These are phyloP conservation scores for Aspergillus transmontanensis DNA, from an alignment of 2,329 filamentous ascomycete genomes.

Conservation along the genomic window DNA sequence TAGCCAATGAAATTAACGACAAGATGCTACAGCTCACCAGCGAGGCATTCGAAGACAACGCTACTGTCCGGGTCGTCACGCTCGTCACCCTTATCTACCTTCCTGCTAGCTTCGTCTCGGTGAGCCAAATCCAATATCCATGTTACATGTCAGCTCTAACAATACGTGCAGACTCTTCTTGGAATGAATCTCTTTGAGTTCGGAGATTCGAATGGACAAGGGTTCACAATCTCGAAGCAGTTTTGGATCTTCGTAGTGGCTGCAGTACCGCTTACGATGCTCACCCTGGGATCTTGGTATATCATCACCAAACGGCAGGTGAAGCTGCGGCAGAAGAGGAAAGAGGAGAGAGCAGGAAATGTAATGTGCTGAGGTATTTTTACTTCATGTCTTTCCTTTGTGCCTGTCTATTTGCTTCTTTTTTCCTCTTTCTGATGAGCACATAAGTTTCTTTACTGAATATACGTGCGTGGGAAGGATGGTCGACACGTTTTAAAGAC, in stretches of 20 bases:
- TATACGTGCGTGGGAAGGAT: not conserved
- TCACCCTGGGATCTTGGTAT: conserved; percentile 19
- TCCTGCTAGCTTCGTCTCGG: conserved; percentile 41
- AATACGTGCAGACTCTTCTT: conserved; percentile 18
- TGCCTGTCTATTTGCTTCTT: not conserved
- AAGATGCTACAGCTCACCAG: conserved; percentile 21
- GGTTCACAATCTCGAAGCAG: conserved; percentile 17
- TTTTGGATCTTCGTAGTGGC: conserved; percentile 25
- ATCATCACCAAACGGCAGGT: conserved; percentile 6
- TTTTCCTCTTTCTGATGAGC: not conserved
- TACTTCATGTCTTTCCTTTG: not conserved
- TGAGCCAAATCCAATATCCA: conserved; percentile 18
- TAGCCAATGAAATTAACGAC: conserved; percentile 17
- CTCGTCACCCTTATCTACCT: conserved; percentile 33
- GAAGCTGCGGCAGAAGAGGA: not conserved
- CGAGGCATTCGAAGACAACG: conserved; percentile 26
- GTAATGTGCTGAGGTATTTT: not conserved
- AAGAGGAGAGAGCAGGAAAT: not conserved
- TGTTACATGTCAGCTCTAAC: not conserved
- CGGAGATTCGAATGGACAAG: conserved; percentile 6
- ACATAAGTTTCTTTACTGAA: not conserved
- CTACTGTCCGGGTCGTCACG: conserved; percentile 29
- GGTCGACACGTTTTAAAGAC: not conserved
- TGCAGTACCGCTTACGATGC: conserved; percentile 17
- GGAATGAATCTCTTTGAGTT: conserved; percentile 28